phyloP scores from a whole-genome alignment of 2,329 filamentous ascomycete species.

The Calonectria multiphialidica region DNA sequence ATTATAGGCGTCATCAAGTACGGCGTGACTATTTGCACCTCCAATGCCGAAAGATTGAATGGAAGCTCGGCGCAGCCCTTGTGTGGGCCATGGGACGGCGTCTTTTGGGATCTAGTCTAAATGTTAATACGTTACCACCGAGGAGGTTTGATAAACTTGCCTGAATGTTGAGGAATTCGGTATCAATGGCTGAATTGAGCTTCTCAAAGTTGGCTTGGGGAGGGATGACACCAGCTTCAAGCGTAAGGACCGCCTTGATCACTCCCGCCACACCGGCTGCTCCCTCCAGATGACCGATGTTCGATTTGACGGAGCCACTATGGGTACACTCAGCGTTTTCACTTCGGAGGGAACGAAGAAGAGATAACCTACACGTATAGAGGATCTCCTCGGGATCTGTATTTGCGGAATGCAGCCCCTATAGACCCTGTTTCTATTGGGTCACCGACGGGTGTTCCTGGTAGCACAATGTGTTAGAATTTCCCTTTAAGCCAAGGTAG shows the following conservation, averaged over 20 bases:
- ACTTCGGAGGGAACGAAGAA: fast-evolving
- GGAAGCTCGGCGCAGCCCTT: not conserved
- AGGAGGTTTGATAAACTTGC: not conserved
- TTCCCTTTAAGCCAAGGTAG: too few relatives aligned
- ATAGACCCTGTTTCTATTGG: not conserved
- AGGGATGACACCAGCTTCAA: conserved; percentile 29
- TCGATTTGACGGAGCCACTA: conserved; percentile 40
- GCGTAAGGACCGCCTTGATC: conserved; percentile 25
- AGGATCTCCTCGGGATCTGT: not conserved
- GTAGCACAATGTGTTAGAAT: not conserved
- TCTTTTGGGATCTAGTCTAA: not conserved
- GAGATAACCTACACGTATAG: not conserved
- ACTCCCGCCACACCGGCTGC: conserved; percentile 29
- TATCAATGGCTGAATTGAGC: conserved; percentile 18
- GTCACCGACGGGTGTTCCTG: not conserved
- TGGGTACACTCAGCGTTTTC: not conserved
- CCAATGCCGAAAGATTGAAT: not conserved
- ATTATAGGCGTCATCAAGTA: conserved; percentile 1
- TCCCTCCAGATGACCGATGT: conserved; percentile 40
- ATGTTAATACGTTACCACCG: not conserved
- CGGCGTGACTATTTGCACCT: not conserved
- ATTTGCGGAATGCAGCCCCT: not conserved
- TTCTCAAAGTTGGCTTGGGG: conserved; percentile 27
- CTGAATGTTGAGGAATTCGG: not conserved
- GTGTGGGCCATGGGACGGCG: not conserved